phyloP scores from a whole-genome alignment of 805 yeast species.

The Kockiozyma suomiensis region DNA sequence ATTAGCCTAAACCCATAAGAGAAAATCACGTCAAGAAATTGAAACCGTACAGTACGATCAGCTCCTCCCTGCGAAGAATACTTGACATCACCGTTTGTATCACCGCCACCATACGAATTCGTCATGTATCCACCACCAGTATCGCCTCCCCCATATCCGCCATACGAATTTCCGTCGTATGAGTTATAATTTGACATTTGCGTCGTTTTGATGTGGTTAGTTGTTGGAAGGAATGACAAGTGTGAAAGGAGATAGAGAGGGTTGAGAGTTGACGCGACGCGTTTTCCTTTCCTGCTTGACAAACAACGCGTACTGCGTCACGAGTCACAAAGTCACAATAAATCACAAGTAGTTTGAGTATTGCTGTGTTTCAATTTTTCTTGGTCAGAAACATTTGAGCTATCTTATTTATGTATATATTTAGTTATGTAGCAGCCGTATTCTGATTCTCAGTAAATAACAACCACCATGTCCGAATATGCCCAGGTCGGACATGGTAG shows the following conservation, averaged over 20 bases:
- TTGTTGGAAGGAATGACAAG: neutral
- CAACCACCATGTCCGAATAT: too few species aligned
- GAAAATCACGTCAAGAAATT: neutral
- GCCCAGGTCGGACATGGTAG: too few species aligned
- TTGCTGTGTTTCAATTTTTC: too few species aligned
- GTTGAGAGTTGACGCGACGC: neutral
- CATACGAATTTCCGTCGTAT: constrained; percentile 8
- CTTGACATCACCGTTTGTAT: constrained; percentile 9
- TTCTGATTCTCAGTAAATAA: too few species aligned
- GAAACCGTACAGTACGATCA: constrained; percentile 20
- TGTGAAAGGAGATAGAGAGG: neutral
- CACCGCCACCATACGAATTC: constrained; percentile 16
- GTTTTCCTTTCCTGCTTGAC: too few species aligned
- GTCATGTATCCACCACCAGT: constrained; percentile 22
- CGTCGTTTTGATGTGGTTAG: neutral
- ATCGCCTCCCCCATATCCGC: constrained; percentile 16
- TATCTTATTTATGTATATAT: too few species aligned
- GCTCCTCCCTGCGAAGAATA: constrained; percentile 20
- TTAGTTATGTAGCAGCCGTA: too few species aligned
- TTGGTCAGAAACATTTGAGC: too few species aligned
- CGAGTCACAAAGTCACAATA: too few species aligned
- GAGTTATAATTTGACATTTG: constrained; percentile 11
- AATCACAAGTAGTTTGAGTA: too few species aligned
- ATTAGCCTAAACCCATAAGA: neutral
- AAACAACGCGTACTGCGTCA: too few species aligned